Conservation (phyloP, 2,329 filamentous ascomycete species). For the Talaromyces sp. region DNA sequence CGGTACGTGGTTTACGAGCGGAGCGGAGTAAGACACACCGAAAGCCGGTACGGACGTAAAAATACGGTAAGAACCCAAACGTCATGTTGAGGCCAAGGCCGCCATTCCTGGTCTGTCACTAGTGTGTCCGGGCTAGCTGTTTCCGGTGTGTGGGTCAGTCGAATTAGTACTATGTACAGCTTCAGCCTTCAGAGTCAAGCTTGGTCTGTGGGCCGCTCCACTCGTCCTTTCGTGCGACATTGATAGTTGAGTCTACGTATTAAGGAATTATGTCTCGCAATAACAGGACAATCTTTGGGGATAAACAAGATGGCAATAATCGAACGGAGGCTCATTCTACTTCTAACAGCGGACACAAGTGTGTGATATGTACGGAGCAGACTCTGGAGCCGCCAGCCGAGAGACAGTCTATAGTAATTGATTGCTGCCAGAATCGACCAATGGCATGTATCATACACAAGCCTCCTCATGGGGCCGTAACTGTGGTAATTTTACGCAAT, state of each 20-base stretch:
- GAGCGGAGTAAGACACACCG: conserved; percentile 1
- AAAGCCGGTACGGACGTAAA: neutral
- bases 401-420: neutral
- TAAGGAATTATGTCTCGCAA: neutral
- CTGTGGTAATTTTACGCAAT: conserved; percentile 5
- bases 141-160: conserved; percentile 2
- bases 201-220: neutral
- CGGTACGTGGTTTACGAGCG: neutral
- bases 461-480: conserved; percentile 6
- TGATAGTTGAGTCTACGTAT: neutral
- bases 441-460: neutral
- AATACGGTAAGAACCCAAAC: conserved; percentile 1
- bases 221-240: conserved; percentile 7
- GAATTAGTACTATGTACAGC: conserved; percentile 6
- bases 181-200: neutral
- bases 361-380: neutral
- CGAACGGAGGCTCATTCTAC: too few relatives aligned
- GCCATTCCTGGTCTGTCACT: conserved; percentile 12
- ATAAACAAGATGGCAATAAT: neutral
- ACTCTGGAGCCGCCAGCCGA: too few relatives aligned
- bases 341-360: neutral
- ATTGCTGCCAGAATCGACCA: neutral
- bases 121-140: neutral
- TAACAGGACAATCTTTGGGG: neutral
- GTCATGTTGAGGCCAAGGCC: neutral